Base-by-base conservation (phyloP, 1,284 basidiomycete species). In the Irpex sp. region DNA sequence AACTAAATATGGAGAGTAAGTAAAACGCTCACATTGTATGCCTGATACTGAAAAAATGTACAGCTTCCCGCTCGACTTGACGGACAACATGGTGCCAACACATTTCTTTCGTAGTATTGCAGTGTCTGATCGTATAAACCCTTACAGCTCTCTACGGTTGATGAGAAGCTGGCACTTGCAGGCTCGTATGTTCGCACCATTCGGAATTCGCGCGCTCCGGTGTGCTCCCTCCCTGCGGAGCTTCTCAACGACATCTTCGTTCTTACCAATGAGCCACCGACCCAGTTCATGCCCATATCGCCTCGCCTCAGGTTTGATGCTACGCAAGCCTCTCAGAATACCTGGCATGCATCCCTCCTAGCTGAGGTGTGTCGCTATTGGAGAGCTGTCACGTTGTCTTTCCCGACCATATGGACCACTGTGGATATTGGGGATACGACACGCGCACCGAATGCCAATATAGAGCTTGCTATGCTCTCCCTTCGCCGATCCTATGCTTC, bases 281-380 rank as follows among this genome's bases (percentile, higher is more conserved):
- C 43, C 15, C 17, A 47, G 15, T 58, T 58, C 57, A 36, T 35
- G 26, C 33, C 57, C 15, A 33, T 17, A 36, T 57, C 33, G 13
- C 19, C 35, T 49, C 53, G 59, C 17, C 37, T 31, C 3, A 26
- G 35, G 11, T 35, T 17, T 17, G 58, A 54, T 21, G 37, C 17
- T 51, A 51, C 49, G 19, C 49, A 51, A 17, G 49, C 49, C 0
- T 13, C 49, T 9, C 17, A 21, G 21, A 51, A 39, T n/a, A 46
- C 11, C 9, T 64, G 63, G 63, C 63, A 64, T 59, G 55, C 63
- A 31, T 59, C 57, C 35, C 47, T 61, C 13, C 19, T 61, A 5
- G 39, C 63, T 2, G 63, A 60, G 5, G 63, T 64, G 11, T 64
- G 63, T 50, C 63, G 63, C 19, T 64, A 64, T 39, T 64, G 60